Conservation (phyloP, 176 grass and related monocot genomes). For the Carex myosuroides region DNA sequence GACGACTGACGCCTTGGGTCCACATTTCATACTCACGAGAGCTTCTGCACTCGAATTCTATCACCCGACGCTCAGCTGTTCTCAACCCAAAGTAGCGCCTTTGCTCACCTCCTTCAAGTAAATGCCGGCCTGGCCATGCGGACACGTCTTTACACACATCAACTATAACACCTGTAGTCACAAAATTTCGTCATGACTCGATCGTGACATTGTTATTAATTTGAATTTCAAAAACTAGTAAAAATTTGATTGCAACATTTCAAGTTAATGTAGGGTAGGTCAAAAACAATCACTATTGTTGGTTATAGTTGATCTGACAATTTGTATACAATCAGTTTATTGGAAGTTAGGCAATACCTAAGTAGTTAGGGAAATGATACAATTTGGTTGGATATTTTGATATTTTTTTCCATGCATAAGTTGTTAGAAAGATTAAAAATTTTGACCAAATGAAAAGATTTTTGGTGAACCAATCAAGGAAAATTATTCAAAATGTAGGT, state of each 20-base stretch:
- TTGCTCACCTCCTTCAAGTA: slow-evolving; percentile 64
- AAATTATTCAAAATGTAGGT: not conserved
- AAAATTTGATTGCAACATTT: not conserved
- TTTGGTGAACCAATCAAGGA: not conserved
- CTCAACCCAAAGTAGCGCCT: slow-evolving; percentile 85
- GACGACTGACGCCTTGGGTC: slow-evolving; percentile 74
- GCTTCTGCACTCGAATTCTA: slow-evolving; percentile 82
- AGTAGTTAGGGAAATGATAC: not conserved
- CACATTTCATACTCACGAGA: slow-evolving; percentile 64
- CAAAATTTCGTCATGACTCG: not conserved
- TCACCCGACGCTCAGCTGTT: slow-evolving; percentile 76
- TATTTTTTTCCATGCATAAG: not conserved
- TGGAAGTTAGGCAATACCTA: not conserved
- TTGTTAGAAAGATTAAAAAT: not conserved
- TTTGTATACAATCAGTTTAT: not conserved
- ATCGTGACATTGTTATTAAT: too few relatives aligned
- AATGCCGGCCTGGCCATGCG: slow-evolving; percentile 82
- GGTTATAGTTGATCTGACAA: not conserved
- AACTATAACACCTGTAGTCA: slow-evolving; percentile 47
- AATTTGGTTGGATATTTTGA: not conserved
- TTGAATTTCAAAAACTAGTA: not conserved
- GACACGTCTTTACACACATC: slow-evolving; percentile 81
- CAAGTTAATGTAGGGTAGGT: not conserved
- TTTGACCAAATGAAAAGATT: not conserved
- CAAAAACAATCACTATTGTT: not conserved